A percentile compares a stretch with the other conserved stretches of the same genome.
Evolutionary conservation across 2,329 filamentous ascomycete species (phyloP).

Genomic region (Diaporthe vaccinii): DNA sequence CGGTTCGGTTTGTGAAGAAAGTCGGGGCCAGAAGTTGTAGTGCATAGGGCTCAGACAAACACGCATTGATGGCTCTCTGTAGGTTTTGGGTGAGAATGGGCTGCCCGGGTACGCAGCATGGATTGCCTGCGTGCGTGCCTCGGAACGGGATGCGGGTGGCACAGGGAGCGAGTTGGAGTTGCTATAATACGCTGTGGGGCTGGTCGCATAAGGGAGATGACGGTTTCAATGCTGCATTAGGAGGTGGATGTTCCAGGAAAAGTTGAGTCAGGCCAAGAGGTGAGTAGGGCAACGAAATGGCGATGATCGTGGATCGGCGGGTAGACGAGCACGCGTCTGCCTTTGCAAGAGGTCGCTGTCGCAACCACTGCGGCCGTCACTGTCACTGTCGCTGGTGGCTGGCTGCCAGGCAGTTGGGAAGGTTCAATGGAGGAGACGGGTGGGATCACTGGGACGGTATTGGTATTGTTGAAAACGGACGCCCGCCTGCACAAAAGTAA

Average conservation of each 20-base stretch:
- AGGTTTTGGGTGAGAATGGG: slow-evolving; percentile 27
- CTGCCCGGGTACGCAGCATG: slow-evolving; percentile 13
- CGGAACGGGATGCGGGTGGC: slow-evolving; percentile 26
- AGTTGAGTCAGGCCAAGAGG: slow-evolving; percentile 33
- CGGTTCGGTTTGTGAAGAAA: slow-evolving; percentile 28
- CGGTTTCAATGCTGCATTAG: slow-evolving; percentile 32
- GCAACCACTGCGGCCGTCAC: background rate
- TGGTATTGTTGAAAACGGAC: background rate
- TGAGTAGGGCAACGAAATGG: slow-evolving; percentile 33
- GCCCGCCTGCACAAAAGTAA: slow-evolving; percentile 4
- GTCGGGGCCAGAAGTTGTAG: slow-evolving; percentile 24
- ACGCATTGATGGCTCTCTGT: slow-evolving; percentile 27
- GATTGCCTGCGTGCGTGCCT: slow-evolving; percentile 29
- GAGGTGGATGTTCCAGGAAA: slow-evolving; percentile 21
- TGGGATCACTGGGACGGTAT: background rate
- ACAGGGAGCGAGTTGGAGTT: slow-evolving; percentile 24
- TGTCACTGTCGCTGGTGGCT: background rate
- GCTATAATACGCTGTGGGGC: slow-evolving; percentile 29
- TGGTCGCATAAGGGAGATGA: slow-evolving; percentile 34
- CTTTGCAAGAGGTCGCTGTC: background rate
- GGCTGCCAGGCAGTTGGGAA: background rate
- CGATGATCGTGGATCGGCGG: slow-evolving; percentile 35
- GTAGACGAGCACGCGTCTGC: background rate
- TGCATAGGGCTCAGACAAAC: background rate
- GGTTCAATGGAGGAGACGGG: slow-evolving; percentile 7